Percentiles rank a stretch among this genome's conserved stretches.
Conservation (phyloP, 306 rosid species). For the Ziziphus jujuba region DNA sequence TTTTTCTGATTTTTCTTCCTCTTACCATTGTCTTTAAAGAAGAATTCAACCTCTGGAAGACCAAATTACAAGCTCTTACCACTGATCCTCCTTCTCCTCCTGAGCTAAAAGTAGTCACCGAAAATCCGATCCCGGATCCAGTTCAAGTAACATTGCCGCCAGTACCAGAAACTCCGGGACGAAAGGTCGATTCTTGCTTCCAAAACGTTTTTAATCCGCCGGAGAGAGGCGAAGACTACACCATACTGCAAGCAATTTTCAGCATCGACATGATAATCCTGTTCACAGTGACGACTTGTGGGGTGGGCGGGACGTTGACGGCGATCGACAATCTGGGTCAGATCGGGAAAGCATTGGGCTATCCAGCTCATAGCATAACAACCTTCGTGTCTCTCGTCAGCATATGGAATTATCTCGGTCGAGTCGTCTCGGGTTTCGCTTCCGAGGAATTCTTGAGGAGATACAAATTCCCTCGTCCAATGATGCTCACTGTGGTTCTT, state of each 20-base stretch:
- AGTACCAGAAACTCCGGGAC: no score
- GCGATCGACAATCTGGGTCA: slow-evolving; percentile 33
- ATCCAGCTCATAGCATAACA: slow-evolving; percentile 8
- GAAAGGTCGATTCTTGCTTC: slow-evolving; percentile 16
- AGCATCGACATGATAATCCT: slow-evolving; percentile 38
- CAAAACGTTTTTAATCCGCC: slow-evolving; percentile 24
- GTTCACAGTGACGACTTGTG: slow-evolving; percentile 18
- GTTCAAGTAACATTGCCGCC: no score
- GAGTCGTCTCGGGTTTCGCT: slow-evolving; percentile 3
- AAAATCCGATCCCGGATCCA: neutral
- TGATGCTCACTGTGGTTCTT: slow-evolving; percentile 2
- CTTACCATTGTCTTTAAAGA: slow-evolving; percentile 12
- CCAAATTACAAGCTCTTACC: neutral
- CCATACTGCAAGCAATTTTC: slow-evolving; percentile 33
- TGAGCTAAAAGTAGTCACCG: no score
- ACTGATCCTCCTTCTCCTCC: no score
- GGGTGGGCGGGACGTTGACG: slow-evolving; percentile 34
- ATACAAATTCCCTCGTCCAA: slow-evolving; percentile 24
- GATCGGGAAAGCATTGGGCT: slow-evolving; percentile 7
- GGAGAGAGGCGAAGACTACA: slow-evolving; percentile 38
- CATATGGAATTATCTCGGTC: slow-evolving; percentile 30
- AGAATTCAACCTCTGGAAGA: slow-evolving; percentile 22
- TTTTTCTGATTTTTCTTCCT: slow-evolving; percentile 33
- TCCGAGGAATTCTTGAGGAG: slow-evolving; percentile 21
- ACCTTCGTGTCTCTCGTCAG: slow-evolving; percentile 25